Percentiles rank a stretch among this genome's conserved stretches.
Evolutionary conservation across 2,329 filamentous ascomycete genomes (phyloP).

Genomic region (Colletotrichum tamarilloi): DNA sequence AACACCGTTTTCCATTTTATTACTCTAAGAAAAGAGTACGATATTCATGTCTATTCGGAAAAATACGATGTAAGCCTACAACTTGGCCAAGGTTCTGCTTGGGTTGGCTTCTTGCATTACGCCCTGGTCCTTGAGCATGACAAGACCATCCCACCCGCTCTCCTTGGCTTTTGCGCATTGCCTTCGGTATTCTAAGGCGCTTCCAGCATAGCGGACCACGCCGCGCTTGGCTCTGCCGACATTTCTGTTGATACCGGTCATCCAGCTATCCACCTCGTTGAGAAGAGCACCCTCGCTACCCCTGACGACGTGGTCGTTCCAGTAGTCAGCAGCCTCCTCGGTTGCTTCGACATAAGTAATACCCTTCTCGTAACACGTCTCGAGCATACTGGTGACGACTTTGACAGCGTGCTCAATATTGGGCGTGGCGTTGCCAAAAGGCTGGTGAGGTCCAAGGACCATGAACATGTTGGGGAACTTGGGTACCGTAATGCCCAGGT

Average conservation of each 20-base stretch:
- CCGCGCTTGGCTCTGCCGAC: conserved; percentile 54
- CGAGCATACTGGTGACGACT: conserved; percentile 49
- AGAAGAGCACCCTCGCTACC: conserved; percentile 56
- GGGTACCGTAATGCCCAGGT: too few relatives aligned
- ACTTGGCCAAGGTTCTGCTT: too few relatives aligned
- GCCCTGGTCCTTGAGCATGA: neutral
- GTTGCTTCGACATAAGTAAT: conserved; percentile 53
- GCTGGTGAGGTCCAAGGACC: too few relatives aligned
- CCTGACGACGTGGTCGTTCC: conserved; percentile 60
- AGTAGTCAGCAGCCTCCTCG: conserved; percentile 49
- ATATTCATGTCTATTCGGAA: too few relatives aligned
- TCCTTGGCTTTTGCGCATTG: conserved; percentile 47
- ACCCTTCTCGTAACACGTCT: conserved; percentile 44
- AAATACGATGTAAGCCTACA: too few relatives aligned
- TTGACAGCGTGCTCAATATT: conserved; percentile 43
- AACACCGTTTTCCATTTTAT: too few relatives aligned
- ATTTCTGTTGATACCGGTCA: conserved; percentile 66
- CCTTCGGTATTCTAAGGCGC: conserved; percentile 54
- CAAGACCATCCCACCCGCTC: conserved; percentile 38
- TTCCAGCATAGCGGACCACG: conserved; percentile 58
- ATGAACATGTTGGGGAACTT: too few relatives aligned
- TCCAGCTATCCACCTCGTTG: conserved; percentile 64
- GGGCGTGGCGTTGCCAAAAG: too few relatives aligned
- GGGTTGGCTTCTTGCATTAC: too few relatives aligned
- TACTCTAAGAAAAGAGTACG: too few relatives aligned